Percentiles rank a stretch among this genome's conserved stretches.
phyloP scores from a whole-genome alignment of 2,329 filamentous ascomycete species.

The Claviceps capensis region DNA sequence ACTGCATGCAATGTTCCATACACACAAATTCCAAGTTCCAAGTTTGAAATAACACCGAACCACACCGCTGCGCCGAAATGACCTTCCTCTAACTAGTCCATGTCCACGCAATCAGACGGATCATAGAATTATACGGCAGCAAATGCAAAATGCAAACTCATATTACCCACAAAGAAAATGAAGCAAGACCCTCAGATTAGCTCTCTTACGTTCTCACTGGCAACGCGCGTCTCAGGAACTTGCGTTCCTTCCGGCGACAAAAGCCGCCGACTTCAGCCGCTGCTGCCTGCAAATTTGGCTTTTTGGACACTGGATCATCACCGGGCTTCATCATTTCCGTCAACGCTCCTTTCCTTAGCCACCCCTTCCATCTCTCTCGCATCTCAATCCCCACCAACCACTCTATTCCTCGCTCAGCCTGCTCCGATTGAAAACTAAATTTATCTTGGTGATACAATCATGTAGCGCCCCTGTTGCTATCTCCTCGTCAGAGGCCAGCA shows the following conservation, averaged over 20 bases:
- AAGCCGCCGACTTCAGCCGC: slow-evolving; percentile 12
- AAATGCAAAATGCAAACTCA: neutral
- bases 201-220: slow-evolving; percentile 41
- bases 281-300: slow-evolving; percentile 45
- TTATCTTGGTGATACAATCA: neutral
- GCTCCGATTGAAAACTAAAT: slow-evolving; percentile 43
- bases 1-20: too few species aligned
- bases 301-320: slow-evolving; percentile 42
- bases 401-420: slow-evolving; percentile 16
- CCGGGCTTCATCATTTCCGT: slow-evolving; percentile 17
- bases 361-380: neutral
- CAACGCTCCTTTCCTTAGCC: neutral
- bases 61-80: too few species aligned
- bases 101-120: neutral
- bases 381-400: neutral
- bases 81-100: neutral
- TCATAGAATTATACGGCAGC: neutral
- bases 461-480: neutral
- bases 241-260: neutral
- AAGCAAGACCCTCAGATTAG: slow-evolving; percentile 38
- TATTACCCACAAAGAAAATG: neutral
- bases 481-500: neutral
- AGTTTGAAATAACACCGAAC: too few species aligned
- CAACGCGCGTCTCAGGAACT: slow-evolving; percentile 23
- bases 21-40: too few species aligned